These are phyloP conservation scores for Stephanodiscus triporus DNA, from an alignment of 108 stramenopile genomes.

Conservation along the genomic window DNA sequence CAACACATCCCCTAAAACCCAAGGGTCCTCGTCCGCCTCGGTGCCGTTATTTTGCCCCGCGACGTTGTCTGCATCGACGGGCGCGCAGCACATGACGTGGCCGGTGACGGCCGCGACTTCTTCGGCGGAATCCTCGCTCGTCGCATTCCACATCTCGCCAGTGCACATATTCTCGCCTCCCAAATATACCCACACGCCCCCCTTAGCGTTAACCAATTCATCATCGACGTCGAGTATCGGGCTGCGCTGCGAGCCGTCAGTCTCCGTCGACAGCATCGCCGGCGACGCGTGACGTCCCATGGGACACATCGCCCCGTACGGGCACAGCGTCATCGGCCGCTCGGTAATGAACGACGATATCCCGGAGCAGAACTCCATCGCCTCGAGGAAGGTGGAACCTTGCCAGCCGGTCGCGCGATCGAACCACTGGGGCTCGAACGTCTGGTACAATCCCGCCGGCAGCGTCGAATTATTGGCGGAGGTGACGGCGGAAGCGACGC, in stretches of 20 bases:
- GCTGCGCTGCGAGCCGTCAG: not conserved
- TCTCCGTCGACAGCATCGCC: not conserved
- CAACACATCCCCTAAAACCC: not conserved
- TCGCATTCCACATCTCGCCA: not conserved
- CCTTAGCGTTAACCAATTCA: too few relatives aligned
- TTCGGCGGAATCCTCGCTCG: not conserved
- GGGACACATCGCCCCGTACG: constrained; percentile 7
- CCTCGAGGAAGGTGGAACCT: not conserved
- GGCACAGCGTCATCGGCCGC: not conserved
- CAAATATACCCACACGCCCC: not conserved
- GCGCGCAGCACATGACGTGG: not conserved
- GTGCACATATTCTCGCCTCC: not conserved
- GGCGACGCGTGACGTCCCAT: not conserved
- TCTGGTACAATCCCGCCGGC: not conserved
- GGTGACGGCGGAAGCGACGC: too few relatives aligned
- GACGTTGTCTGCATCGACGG: too few relatives aligned
- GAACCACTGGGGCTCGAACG: not conserved
- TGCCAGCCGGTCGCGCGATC: not conserved
- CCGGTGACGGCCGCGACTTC: not conserved
- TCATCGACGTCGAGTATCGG: not conserved
- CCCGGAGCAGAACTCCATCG: not conserved
- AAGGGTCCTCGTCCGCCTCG: not conserved
- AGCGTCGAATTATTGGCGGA: not conserved
- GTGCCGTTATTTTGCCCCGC: too few relatives aligned
- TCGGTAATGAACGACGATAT: not conserved